phyloP scores from a whole-genome alignment of 306 rosid genomes.

The Fragaria ananassa region DNA sequence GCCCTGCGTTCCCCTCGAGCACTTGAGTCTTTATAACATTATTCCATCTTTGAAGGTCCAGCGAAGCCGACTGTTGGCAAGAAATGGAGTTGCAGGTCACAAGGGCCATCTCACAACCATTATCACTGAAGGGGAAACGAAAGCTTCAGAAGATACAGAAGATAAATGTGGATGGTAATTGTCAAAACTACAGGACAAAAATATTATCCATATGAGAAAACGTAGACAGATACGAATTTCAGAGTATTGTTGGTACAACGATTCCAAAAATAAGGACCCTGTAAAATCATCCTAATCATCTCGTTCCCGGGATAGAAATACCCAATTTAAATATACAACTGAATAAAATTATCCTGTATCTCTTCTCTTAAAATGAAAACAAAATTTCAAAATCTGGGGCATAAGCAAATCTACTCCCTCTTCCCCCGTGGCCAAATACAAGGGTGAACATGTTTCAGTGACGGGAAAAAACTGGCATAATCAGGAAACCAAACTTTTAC shows the following conservation, averaged over 20 bases:
- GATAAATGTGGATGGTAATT: neutral
- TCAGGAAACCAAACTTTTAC: constrained; percentile 33
- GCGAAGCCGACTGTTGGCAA: neutral
- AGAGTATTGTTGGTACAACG: constrained; percentile 22
- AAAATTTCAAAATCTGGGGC: constrained; percentile 5
- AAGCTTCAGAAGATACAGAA: neutral
- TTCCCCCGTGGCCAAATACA: neutral
- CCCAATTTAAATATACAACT: constrained; percentile 29
- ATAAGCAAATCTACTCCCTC: neutral
- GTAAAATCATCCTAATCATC: constrained; percentile 10
- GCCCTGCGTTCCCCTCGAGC: constrained; percentile 18
- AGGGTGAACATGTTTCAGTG: neutral
- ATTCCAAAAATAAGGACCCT: constrained; percentile 13
- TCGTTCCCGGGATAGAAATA: constrained; percentile 9
- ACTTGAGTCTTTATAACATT: constrained; percentile 19
- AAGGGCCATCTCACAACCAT: constrained; percentile 17
- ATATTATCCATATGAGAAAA: constrained; percentile 3
- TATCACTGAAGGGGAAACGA: neutral
- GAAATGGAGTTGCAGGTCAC: constrained; percentile 11
- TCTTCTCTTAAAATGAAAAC: neutral
- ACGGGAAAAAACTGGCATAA: neutral
- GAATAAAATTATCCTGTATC: constrained; percentile 16
- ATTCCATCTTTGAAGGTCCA: constrained; percentile 23
- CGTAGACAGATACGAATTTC: constrained; percentile 6
- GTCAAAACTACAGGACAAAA: neutral